Conservation (phyloP, 306 rosid genomes). For the Luffa acutangula region DNA sequence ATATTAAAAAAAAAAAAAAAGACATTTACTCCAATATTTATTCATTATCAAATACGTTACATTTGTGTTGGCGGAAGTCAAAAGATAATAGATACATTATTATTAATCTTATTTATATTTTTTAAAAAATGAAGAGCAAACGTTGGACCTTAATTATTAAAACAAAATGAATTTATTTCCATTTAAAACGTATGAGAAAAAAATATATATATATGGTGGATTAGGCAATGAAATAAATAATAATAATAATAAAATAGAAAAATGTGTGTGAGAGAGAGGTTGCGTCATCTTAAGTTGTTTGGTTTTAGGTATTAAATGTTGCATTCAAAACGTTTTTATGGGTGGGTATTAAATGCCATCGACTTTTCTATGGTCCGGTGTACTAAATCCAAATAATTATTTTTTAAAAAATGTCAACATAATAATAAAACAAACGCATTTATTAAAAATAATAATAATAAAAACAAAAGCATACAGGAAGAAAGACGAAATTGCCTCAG, state of each 20-base stretch:
- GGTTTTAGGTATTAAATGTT: slow-evolving; percentile 7
- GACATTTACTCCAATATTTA: background rate
- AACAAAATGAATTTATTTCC: background rate
- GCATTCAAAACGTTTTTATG: slow-evolving; percentile 6
- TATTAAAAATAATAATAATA: background rate
- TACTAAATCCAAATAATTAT: background rate
- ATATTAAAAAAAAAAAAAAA: background rate
- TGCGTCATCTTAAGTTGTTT: slow-evolving; percentile 1
- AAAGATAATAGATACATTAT: background rate
- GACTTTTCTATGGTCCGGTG: background rate
- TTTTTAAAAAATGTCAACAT: background rate
- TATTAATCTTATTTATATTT: background rate
- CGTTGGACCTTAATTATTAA: background rate
- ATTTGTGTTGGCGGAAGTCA: background rate
- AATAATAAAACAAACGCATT: background rate
- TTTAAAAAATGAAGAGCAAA: background rate
- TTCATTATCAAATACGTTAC: background rate
- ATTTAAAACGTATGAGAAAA: background rate
- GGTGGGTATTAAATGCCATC: slow-evolving; percentile 6
- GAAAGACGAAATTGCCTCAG: background rate
- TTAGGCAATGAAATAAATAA: background rate
- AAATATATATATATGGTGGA: background rate
- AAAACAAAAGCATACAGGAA: background rate
- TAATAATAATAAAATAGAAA: too few species aligned
- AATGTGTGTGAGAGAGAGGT: background rate